Evolutionary conservation across 345 rosid genomes (phyloP).

Genomic region (Eucalyptus fibrosa): DNA sequence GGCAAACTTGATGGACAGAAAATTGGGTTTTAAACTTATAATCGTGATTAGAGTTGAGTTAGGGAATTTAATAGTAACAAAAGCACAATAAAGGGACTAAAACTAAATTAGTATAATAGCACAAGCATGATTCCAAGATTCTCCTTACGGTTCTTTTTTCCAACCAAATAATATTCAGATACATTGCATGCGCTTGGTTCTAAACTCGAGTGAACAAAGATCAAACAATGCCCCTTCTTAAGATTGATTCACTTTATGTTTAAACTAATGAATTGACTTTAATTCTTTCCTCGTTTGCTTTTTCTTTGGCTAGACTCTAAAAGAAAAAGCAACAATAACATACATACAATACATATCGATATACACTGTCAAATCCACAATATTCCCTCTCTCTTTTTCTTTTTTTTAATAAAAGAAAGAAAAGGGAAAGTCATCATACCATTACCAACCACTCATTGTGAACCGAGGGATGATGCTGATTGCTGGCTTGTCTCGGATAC

Average conservation of each 20-base stretch:
- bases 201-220: neutral
- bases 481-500: neutral
- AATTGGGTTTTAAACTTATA: neutral
- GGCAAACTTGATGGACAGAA: rapidly evolving
- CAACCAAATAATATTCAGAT: neutral
- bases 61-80: neutral
- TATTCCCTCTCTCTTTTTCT: neutral
- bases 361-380: neutral
- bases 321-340: neutral
- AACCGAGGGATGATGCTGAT: neutral
- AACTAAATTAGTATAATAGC: neutral
- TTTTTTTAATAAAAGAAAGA: neutral
- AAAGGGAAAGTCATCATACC: neutral
- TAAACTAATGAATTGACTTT: neutral
- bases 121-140: neutral
- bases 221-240: neutral
- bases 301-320: neutral
- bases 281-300: neutral
- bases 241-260: neutral
- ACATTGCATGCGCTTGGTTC: neutral
- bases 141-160: neutral
- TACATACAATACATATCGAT: neutral
- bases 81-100: neutral
- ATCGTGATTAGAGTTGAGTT: neutral
- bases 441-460: neutral